Conservation (phyloP, 345 rosid genomes). For the Arabidopsis suecica region DNA sequence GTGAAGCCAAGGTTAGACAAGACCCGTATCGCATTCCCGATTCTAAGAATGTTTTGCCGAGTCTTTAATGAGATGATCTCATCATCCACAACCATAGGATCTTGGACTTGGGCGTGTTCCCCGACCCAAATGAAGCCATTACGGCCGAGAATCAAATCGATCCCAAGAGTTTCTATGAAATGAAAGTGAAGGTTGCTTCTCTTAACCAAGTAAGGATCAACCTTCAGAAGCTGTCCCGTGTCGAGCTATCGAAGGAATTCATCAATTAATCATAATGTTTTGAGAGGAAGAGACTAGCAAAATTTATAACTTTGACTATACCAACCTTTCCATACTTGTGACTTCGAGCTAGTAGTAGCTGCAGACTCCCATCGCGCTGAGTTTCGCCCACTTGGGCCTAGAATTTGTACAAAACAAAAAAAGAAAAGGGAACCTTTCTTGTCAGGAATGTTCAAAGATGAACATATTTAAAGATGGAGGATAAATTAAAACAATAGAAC, state of each 20-base stretch:
- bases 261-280: not conserved
- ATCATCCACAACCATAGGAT: conserved; percentile 40
- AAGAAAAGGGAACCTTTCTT: not conserved
- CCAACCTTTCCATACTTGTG: conserved; percentile 94
- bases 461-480: not conserved
- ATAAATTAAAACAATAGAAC: conserved; percentile 34
- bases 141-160: conserved; percentile 80
- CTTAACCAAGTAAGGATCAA: conserved; percentile 80
- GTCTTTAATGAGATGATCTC: conserved; percentile 6
- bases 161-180: conserved; percentile 62
- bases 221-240: conserved; percentile 67
- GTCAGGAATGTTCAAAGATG: conserved; percentile 8
- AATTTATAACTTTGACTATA: not conserved
- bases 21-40: conserved; percentile 74
- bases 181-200: conserved; percentile 80
- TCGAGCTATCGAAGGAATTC: conserved; percentile 61
- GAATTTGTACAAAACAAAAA: conserved; percentile 15
- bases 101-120: conserved; percentile 66
- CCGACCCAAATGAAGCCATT: conserved; percentile 95
- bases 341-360: conserved; percentile 75
- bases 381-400: conserved; percentile 82
- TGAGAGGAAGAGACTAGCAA: not conserved
- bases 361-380: conserved; percentile 74
- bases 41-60: conserved; percentile 65
- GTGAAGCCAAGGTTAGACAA: conserved; percentile 29